These are phyloP conservation scores for Prunus campanulata DNA, from an alignment of 306 rosid species.

Conservation along the genomic window DNA sequence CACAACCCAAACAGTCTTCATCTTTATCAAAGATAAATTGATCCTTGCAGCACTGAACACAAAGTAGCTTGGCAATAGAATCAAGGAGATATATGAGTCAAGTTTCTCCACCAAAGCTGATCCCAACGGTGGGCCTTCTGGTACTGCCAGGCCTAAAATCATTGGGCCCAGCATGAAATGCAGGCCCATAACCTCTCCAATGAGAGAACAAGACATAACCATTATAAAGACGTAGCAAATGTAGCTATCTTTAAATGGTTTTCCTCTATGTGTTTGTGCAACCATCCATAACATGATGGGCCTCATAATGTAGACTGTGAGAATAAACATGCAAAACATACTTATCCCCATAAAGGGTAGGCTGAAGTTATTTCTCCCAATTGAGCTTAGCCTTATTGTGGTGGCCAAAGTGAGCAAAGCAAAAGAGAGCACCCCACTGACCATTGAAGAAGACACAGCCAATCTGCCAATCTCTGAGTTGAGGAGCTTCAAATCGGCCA, in stretches of 20 bases:
- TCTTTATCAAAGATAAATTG: background rate
- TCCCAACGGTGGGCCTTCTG: constrained; percentile 63
- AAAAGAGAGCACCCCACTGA: constrained; percentile 37
- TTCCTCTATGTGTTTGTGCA: constrained; percentile 20
- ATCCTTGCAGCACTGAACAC: constrained; percentile 33
- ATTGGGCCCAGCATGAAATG: constrained; percentile 47
- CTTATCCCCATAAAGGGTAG: background rate
- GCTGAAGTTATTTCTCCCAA: background rate
- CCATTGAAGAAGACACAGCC: constrained; percentile 44
- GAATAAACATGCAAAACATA: constrained; percentile 2
- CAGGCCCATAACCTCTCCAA: constrained; percentile 43
- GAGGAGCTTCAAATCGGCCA: constrained; percentile 51
- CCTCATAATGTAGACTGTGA: constrained; percentile 20
- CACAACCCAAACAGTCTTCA: constrained; percentile 14
- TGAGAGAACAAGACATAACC: constrained; percentile 33
- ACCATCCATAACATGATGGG: constrained; percentile 52
- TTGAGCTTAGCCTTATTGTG: background rate
- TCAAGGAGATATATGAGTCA: constrained; percentile 20
- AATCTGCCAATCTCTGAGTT: constrained; percentile 64
- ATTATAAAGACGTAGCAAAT: constrained; percentile 29
- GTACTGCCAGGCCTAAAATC: constrained; percentile 52
- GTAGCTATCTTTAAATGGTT: constrained; percentile 28
- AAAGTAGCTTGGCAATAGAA: constrained; percentile 48
- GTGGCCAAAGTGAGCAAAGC: accelerated
- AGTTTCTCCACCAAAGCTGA: constrained; percentile 54